phyloP scores from a whole-genome alignment of 2,329 filamentous ascomycete species.

The Penicillium expansum region DNA sequence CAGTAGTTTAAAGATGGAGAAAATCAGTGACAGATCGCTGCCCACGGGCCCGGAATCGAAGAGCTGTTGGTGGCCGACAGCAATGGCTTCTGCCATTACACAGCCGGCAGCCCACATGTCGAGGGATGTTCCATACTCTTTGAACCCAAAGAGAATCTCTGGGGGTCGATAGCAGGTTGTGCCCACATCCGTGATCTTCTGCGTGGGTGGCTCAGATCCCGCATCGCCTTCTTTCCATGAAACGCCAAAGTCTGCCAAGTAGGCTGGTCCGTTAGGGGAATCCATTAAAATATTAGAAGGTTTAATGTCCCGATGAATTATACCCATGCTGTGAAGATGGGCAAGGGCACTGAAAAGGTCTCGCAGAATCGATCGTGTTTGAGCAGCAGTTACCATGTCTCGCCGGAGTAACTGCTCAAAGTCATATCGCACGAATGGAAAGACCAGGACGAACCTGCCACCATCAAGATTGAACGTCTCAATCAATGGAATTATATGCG shows the following conservation, averaged over 20 bases:
- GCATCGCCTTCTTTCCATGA: slow-evolving; percentile 67
- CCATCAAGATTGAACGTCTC: slow-evolving; percentile 69
- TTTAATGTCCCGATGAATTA: slow-evolving; percentile 93
- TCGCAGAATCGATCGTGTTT: slow-evolving; percentile 53
- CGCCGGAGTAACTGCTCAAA: slow-evolving; percentile 65
- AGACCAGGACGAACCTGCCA: slow-evolving; percentile 72
- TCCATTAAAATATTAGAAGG: slow-evolving; percentile 81
- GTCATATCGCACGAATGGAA: slow-evolving; percentile 77
- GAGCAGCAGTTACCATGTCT: slow-evolving; percentile 38
- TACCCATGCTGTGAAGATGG: slow-evolving; percentile 68
- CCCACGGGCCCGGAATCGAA: slow-evolving; percentile 89
- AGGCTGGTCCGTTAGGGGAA: slow-evolving; percentile 66
- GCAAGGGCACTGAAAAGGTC: slow-evolving; percentile 70
- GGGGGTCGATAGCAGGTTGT: slow-evolving; percentile 89
- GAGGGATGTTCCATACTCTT: slow-evolving; percentile 65
- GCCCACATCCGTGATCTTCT: slow-evolving; percentile 88
- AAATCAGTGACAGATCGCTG: slow-evolving; percentile 84
- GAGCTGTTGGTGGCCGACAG: slow-evolving; percentile 57
- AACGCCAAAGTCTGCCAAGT: slow-evolving; percentile 88
- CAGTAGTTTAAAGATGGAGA: slow-evolving; percentile 87
- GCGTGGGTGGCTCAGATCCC: slow-evolving; percentile 59
- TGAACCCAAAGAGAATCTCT: slow-evolving; percentile 83
- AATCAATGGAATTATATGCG: slow-evolving; percentile 65
- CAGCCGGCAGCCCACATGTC: slow-evolving; percentile 90
- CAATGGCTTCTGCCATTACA: slow-evolving; percentile 73